Evolutionary conservation across 805 yeast genomes (phyloP).

Genomic region (Barnettozyma sucrosica): DNA sequence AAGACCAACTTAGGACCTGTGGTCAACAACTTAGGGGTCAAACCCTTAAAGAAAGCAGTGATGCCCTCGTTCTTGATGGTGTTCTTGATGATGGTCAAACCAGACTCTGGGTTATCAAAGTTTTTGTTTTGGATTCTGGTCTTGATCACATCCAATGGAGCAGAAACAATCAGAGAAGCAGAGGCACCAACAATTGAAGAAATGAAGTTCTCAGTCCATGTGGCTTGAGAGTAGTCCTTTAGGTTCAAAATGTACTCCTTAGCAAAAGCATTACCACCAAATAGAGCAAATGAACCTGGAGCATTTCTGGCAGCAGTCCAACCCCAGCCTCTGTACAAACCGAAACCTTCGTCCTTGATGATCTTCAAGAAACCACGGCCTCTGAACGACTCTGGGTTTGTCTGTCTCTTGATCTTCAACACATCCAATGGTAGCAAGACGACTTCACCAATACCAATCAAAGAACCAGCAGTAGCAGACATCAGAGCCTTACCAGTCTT

Average conservation of each 20-base stretch:
- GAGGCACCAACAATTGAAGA: slow-evolving; percentile 96
- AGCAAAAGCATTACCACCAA: slow-evolving; percentile 98
- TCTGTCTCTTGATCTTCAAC: slow-evolving; percentile 95
- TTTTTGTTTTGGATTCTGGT: slow-evolving; percentile 96
- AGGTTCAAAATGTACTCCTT: slow-evolving; percentile 90
- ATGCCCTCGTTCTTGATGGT: slow-evolving; percentile 89
- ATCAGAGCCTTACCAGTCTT: slow-evolving; percentile 96
- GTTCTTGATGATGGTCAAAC: slow-evolving; percentile 86
- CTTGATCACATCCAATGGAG: slow-evolving; percentile 96
- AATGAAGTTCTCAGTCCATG: slow-evolving; percentile 92
- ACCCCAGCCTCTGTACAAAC: slow-evolving; percentile 97
- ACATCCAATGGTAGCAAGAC: slow-evolving; percentile 94
- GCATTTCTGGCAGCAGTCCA: slow-evolving; percentile 99
- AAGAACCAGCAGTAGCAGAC: slow-evolving; percentile 95
- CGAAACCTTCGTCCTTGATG: slow-evolving; percentile 84
- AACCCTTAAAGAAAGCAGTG: slow-evolving; percentile 77
- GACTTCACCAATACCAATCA: slow-evolving; percentile 97
- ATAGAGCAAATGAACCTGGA: slow-evolving; percentile 95
- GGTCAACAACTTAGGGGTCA: slow-evolving; percentile 92
- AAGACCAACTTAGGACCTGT: slow-evolving; percentile 98
- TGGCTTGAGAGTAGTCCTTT: slow-evolving; percentile 80
- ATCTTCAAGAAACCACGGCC: slow-evolving; percentile 94
- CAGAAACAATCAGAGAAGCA: slow-evolving; percentile 92
- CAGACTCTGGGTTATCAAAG: slow-evolving; percentile 93
- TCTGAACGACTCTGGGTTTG: slow-evolving; percentile 98